phyloP scores from a whole-genome alignment of 1,284 basidiomycete species.

The Cystobasidiaceae sp. region DNA sequence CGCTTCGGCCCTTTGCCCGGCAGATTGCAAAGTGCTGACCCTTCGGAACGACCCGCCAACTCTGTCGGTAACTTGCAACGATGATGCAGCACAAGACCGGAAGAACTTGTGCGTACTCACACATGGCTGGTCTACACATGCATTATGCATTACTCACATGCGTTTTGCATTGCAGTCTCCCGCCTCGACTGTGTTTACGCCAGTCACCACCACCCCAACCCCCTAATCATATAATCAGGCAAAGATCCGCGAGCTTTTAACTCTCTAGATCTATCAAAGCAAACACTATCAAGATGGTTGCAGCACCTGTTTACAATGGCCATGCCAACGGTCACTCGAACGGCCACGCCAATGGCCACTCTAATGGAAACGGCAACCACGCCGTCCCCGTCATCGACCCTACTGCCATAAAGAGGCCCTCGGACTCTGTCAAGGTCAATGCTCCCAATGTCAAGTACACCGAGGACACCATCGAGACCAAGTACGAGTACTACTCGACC shows the following conservation, averaged over 20 bases:
- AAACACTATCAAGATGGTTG: slow-evolving; percentile 18
- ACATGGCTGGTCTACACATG: too few relatives aligned
- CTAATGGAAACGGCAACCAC: slow-evolving; percentile 38
- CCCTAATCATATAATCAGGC: slow-evolving; percentile 17
- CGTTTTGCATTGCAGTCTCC: slow-evolving; percentile 27
- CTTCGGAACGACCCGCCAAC: too few relatives aligned
- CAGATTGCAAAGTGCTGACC: too few relatives aligned
- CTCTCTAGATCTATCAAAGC: too few relatives aligned
- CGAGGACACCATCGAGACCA: slow-evolving; percentile 73
- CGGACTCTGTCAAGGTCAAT: slow-evolving; percentile 73
- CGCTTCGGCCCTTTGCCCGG: too few relatives aligned
- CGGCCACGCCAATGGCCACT: slow-evolving; percentile 28
- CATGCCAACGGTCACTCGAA: slow-evolving; percentile 30
- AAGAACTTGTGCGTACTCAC: slow-evolving; percentile 34
- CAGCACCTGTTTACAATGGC: slow-evolving; percentile 19
- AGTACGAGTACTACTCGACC: slow-evolving; percentile 76
- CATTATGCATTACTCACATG: too few relatives aligned
- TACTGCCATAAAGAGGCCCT: slow-evolving; percentile 66
- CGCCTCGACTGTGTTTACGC: slow-evolving; percentile 19
- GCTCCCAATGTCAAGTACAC: slow-evolving; percentile 75
- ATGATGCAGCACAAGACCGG: slow-evolving; percentile 34
- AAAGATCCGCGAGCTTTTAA: too few relatives aligned
- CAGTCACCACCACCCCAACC: slow-evolving; percentile 26
- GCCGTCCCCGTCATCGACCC: slow-evolving; percentile 62
- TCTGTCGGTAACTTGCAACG: too few relatives aligned